Evolutionary conservation across 257 asterid species (phyloP).

Genomic region (Solanum sejunctum): DNA sequence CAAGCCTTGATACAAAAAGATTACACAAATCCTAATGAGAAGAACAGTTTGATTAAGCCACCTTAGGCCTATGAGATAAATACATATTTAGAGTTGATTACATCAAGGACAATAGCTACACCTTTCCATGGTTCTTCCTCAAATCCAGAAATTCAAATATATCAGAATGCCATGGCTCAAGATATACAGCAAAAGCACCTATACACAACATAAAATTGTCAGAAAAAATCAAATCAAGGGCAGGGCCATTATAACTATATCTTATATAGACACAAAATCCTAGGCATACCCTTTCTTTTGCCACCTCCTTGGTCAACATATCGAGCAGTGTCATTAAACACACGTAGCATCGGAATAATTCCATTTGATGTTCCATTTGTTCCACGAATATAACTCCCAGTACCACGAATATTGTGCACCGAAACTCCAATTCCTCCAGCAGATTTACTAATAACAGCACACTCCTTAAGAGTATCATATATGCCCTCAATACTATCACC

Average conservation of each 20-base stretch:
- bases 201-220: neutral
- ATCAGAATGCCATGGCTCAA: constrained; percentile 99
- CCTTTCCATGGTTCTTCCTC: constrained; percentile 95
- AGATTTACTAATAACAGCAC: constrained; percentile 97
- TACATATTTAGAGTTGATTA: neutral
- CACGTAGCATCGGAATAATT: constrained; percentile 91
- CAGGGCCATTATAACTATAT: neutral
- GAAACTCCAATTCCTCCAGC: constrained; percentile 99
- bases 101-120: constrained; percentile 2
- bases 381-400: constrained; percentile 97
- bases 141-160: constrained; percentile 78
- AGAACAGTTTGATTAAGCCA: neutral
- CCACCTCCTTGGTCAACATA: constrained; percentile 99
- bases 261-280: neutral
- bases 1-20: neutral
- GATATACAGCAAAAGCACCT: constrained; percentile 98
- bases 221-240: neutral
- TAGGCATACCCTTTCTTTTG: constrained; percentile 72
- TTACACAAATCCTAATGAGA: neutral
- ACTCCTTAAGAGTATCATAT: constrained; percentile 87
- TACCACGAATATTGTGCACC: constrained; percentile 83
- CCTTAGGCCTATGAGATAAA: neutral
- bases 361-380: constrained; percentile 97
- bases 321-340: constrained; percentile 92
- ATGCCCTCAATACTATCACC: constrained; percentile 97